phyloP scores from a whole-genome alignment of 805 yeast genomes.

The Tanozyma kutaoensis region DNA sequence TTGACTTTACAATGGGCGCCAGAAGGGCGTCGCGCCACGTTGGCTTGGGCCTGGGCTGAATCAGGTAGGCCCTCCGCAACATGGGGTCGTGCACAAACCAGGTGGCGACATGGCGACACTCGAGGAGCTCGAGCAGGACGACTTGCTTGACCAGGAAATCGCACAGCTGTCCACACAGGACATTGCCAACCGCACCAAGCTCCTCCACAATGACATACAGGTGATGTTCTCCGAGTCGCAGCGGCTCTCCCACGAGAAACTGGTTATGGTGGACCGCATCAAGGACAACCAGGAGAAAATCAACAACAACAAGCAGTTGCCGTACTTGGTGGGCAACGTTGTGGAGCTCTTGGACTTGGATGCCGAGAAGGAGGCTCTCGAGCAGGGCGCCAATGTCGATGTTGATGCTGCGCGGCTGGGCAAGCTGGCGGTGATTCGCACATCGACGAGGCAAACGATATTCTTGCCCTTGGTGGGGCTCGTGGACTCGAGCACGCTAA shows the following conservation, averaged over 20 bases:
- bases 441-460: slow-evolving; percentile 95
- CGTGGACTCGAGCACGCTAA: slow-evolving; percentile 81
- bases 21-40: slow-evolving; percentile 14
- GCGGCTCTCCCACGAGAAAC: slow-evolving; percentile 82
- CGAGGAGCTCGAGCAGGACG: slow-evolving; percentile 64
- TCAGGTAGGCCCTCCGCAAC: too few relatives aligned
- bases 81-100: too few relatives aligned
- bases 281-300: slow-evolving; percentile 94
- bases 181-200: slow-evolving; percentile 69
- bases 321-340: slow-evolving; percentile 91
- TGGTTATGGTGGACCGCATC: slow-evolving; percentile 84
- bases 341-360: slow-evolving; percentile 87
- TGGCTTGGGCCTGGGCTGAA: slow-evolving; percentile 7
- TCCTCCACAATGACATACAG: slow-evolving; percentile 89
- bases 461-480: slow-evolving; percentile 91
- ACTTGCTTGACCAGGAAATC: slow-evolving; percentile 73
- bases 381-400: slow-evolving; percentile 93
- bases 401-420: slow-evolving; percentile 84
- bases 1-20: slow-evolving; percentile 23
- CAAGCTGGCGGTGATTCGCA: slow-evolving; percentile 95
- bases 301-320: slow-evolving; percentile 88
- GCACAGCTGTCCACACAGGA: slow-evolving; percentile 67
- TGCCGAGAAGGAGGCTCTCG: slow-evolving; percentile 68
- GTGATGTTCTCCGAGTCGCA: slow-evolving; percentile 88
- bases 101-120: slow-evolving; percentile 82